phyloP scores from a whole-genome alignment of 805 yeast species.

The Saccharomycopsis sp. region DNA sequence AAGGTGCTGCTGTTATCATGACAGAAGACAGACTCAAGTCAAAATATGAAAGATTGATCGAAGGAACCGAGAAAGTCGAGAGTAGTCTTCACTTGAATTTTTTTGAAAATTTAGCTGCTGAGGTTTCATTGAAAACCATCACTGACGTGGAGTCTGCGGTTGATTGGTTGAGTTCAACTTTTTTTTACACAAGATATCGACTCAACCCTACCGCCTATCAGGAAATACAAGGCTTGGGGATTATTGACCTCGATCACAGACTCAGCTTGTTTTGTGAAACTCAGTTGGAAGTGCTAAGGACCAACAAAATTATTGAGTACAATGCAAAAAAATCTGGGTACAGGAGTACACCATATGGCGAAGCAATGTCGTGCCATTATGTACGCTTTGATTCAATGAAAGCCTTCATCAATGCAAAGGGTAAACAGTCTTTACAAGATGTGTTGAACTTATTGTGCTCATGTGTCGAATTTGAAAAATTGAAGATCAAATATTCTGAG shows the following conservation, averaged over 20 bases:
- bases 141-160: slow-evolving; percentile 31
- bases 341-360: slow-evolving; percentile 35
- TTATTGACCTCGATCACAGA: slow-evolving; percentile 26
- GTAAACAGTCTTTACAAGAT: slow-evolving; percentile 21
- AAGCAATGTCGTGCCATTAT: slow-evolving; percentile 42
- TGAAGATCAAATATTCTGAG: slow-evolving; percentile 37
- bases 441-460: slow-evolving; percentile 27
- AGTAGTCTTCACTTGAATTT: slow-evolving; percentile 36
- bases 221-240: slow-evolving; percentile 20
- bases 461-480: slow-evolving; percentile 33
- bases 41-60: slow-evolving; percentile 34
- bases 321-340: slow-evolving; percentile 18
- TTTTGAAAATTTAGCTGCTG: slow-evolving; percentile 36
- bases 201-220: slow-evolving; percentile 35
- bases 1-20: slow-evolving; percentile 42
- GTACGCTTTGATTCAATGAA: slow-evolving; percentile 37
- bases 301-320: slow-evolving; percentile 27
- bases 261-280: slow-evolving; percentile 29
- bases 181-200: slow-evolving; percentile 37
- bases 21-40: slow-evolving; percentile 31
- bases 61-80: slow-evolving; percentile 38
- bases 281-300: slow-evolving; percentile 28
- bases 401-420: slow-evolving; percentile 24
- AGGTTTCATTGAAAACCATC: slow-evolving; percentile 35
- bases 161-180: slow-evolving; percentile 41